Evolutionary conservation across 2,329 filamentous ascomycete genomes (phyloP).

Genomic region (Penicillium thymicola): DNA sequence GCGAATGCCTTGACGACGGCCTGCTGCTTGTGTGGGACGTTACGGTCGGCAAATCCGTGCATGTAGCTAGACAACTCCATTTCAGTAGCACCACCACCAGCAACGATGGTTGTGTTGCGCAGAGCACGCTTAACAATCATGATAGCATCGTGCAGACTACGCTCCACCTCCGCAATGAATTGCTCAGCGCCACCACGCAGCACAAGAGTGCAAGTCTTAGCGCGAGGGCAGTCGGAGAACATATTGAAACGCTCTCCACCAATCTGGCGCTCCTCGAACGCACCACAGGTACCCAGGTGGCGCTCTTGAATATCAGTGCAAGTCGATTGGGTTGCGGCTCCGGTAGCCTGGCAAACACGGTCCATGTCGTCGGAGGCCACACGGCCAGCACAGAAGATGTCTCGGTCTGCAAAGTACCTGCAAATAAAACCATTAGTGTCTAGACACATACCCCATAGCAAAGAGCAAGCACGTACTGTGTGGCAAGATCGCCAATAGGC

Average conservation of each 20-base stretch:
- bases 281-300: constrained; percentile 86
- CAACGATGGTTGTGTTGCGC: constrained; percentile 90
- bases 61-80: constrained; percentile 97
- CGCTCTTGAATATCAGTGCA: constrained; percentile 89
- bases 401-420: constrained; percentile 87
- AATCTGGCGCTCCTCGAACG: constrained; percentile 94
- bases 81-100: constrained; percentile 88
- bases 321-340: constrained; percentile 87
- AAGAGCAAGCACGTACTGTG: constrained; percentile 57
- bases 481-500: constrained; percentile 94
- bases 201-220: constrained; percentile 94
- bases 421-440: background rate
- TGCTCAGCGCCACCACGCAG: constrained; percentile 96
- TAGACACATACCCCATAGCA: background rate
- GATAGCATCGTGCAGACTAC: constrained; percentile 95
- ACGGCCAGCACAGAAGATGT: constrained; percentile 96
- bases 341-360: constrained; percentile 90
- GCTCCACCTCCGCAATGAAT: constrained; percentile 98
- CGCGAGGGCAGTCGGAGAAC: constrained; percentile 91
- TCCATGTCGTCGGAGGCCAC: constrained; percentile 91
- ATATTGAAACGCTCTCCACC: constrained; percentile 98
- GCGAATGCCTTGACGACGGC: constrained; percentile 96
- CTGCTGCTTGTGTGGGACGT: constrained; percentile 92
- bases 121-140: constrained; percentile 99
- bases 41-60: constrained; percentile 87